Conservation (phyloP, 441 rosid genomes). For the Hura crepitans region DNA sequence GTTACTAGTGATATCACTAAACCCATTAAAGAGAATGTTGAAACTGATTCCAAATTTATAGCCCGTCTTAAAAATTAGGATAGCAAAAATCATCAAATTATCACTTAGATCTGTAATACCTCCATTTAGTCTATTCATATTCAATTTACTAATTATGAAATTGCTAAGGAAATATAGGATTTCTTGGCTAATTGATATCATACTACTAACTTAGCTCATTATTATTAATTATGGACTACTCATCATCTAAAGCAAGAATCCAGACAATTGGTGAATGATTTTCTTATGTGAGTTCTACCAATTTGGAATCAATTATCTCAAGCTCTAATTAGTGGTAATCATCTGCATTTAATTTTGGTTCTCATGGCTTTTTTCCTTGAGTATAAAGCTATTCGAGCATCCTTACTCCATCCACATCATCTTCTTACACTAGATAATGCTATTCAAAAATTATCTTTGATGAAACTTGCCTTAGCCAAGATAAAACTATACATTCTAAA, state of each 20-base stretch:
- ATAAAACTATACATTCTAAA: too few relatives aligned
- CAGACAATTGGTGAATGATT: neutral
- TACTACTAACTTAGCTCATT: neutral
- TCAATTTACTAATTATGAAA: neutral
- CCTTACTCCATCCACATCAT: too few relatives aligned
- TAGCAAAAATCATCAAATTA: neutral
- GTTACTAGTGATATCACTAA: neutral
- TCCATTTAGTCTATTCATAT: neutral
- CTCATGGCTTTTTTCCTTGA: too few relatives aligned
- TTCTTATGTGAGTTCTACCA: neutral
- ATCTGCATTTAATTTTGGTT: too few relatives aligned
- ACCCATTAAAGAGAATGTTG: neutral
- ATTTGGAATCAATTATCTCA: too few relatives aligned
- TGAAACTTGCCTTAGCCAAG: too few relatives aligned
- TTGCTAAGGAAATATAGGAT: neutral
- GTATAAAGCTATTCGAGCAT: too few relatives aligned
- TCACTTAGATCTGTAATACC: neutral
- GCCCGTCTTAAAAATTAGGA: neutral
- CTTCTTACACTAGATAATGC: too few relatives aligned
- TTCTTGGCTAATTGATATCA: neutral
- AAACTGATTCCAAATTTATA: neutral
- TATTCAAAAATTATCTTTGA: too few relatives aligned
- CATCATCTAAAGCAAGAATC: neutral
- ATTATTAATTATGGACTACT: neutral
- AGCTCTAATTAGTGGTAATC: too few relatives aligned